Evolutionary conservation across 305 asterid genomes (phyloP), one percentile per base, ranked within the genome.

Genomic region (Fraxinus floribunda): DNA sequence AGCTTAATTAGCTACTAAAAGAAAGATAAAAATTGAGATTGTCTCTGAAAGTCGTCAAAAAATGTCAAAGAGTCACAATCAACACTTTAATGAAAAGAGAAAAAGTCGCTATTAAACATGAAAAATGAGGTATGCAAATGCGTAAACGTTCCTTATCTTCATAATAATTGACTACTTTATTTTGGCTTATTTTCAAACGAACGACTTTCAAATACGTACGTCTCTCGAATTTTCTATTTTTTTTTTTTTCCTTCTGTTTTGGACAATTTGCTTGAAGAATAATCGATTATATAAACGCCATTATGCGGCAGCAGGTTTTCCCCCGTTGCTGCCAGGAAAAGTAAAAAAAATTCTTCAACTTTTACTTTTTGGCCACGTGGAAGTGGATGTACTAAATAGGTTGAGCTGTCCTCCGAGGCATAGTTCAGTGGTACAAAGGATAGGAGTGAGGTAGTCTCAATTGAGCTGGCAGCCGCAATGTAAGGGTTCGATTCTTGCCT

Each of bases 41-140:
- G 22, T 15, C 20, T 1, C 20, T 16, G 57, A 52, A 52, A 52
- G 20, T 52, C 60, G 22, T 16, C 62, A 52, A 52, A 44, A 44
- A 41, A 41, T 44, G 55, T 44, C 55, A 44, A 44, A 49, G 1
- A 52, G 62, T 52, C 22, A 5, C 62, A 52, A 52, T 52, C 22
- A 4, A 52, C 20, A 52, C 38, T 13, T 30, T 4, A 70, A 30
- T 13, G 79, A 80, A 36, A 72, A 1, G n/a, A 8, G 29, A 46
- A 29, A 29, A 79, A 15, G 78, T 77, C 82, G 66, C 80, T 84
- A 57, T 84, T 81, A 77, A 75, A 80, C 75, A 80, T 80, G 81
- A 55, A 38, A 4, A 76, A 0, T 80, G 87, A 84, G 30, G 81
- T 22, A 80, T 41, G 49, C 22, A 80, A 32, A 36, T 84, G 35